Percentiles rank a stretch among this genome's conserved stretches.
Evolutionary conservation across 805 yeast species (phyloP).

Genomic region (Candida peoriensis): DNA sequence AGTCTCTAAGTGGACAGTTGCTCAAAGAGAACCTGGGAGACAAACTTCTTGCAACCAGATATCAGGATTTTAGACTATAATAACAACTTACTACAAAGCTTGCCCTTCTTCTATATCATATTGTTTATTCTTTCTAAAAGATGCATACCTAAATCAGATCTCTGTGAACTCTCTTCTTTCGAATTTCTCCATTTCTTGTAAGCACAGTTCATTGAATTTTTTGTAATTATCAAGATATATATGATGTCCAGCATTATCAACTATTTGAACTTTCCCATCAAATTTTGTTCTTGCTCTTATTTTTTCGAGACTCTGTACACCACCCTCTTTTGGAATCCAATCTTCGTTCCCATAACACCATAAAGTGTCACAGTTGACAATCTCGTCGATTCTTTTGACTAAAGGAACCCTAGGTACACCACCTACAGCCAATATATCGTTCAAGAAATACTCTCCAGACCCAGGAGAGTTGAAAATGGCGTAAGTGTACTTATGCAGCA

Average conservation of each 20-base stretch:
- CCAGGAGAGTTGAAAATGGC: conserved; percentile 82
- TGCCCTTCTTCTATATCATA: too few species aligned
- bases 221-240: conserved; percentile 63
- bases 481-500: conserved; percentile 76
- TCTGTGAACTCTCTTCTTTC: conserved; percentile 4
- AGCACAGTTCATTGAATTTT: conserved; percentile 47
- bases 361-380: conserved; percentile 49
- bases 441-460: conserved; percentile 89
- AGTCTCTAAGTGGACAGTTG: too few species aligned
- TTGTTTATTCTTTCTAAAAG: too few species aligned
- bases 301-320: conserved; percentile 26
- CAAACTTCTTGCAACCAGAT: too few species aligned
- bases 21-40: too few species aligned
- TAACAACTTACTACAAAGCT: too few species aligned
- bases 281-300: conserved; percentile 18
- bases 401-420: conserved; percentile 83
- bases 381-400: conserved; percentile 32
- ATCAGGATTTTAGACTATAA: too few species aligned
- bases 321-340: conserved; percentile 55
- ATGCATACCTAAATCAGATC: too few species aligned
- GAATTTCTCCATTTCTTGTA: conserved; percentile 43
- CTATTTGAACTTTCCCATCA: conserved; percentile 32
- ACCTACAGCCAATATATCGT: conserved; percentile 83
- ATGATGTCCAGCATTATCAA: conserved; percentile 70
- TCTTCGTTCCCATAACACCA: conserved; percentile 86